Evolutionary conservation across 2,329 filamentous ascomycete genomes (phyloP).

Genomic region (Xylaria sp.): DNA sequence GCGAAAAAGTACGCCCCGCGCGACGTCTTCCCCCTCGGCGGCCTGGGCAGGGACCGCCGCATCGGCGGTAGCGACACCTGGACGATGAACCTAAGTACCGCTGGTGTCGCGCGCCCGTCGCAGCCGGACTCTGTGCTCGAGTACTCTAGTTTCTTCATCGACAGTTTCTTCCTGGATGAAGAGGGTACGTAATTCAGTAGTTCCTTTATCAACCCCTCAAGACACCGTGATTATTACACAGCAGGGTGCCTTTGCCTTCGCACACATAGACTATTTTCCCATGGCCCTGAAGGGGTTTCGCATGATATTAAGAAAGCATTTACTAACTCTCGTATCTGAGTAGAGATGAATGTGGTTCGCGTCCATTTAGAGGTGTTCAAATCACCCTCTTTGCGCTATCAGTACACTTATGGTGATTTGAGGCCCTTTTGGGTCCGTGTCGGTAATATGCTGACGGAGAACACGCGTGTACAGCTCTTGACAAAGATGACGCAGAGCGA

Average conservation of each 20-base stretch:
- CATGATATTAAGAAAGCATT: not conserved
- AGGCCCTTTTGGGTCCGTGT: not conserved
- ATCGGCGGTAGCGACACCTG: conserved; percentile 32
- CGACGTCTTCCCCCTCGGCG: conserved; percentile 14
- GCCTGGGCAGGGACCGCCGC: not conserved
- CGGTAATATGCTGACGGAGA: not conserved
- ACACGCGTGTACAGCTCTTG: conserved; percentile 23
- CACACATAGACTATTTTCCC: not conserved
- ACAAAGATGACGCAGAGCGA: conserved; percentile 14
- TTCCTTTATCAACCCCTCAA: not conserved
- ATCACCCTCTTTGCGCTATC: conserved; percentile 29
- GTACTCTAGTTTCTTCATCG: conserved; percentile 22
- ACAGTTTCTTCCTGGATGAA: not conserved
- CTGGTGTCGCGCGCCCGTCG: conserved; percentile 7
- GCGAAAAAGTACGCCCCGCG: not conserved
- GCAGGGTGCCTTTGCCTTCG: not conserved
- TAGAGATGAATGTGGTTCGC: not conserved
- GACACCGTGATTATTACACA: not conserved
- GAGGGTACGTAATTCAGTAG: not conserved
- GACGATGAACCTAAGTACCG: conserved; percentile 22
- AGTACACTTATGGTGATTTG: conserved; percentile 12
- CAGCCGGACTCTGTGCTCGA: conserved; percentile 33
- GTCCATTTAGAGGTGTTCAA: conserved; percentile 9
- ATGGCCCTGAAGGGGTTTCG: not conserved
- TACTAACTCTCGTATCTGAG: not conserved